A percentile compares a stretch with the other conserved stretches of the same genome.
Conservation (phyloP, 352 stramenopile species). For the Plasmopara viticola region DNA sequence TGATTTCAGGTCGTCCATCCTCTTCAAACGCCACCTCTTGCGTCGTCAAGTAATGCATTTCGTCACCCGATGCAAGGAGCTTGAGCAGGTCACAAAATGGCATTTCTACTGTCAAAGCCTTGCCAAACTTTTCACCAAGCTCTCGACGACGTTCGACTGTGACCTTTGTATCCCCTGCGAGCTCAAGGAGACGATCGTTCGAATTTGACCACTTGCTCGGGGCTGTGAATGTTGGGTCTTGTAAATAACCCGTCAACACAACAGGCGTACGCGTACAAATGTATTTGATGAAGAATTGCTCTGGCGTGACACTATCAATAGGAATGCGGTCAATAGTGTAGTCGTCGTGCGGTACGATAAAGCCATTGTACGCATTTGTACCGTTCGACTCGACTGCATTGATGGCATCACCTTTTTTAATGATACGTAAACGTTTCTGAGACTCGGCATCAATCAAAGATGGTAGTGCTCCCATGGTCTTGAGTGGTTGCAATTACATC, state of each 20-base stretch:
- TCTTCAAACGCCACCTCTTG: constrained; percentile 82
- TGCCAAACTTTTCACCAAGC: constrained; percentile 71
- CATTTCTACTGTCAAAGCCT: constrained; percentile 83
- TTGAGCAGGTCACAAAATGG: constrained; percentile 68
- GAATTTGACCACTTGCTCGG: constrained; percentile 56
- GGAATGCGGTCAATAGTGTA: constrained; percentile 49
- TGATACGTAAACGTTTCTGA: constrained; percentile 41
- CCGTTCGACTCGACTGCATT: constrained; percentile 14
- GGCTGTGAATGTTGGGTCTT: constrained; percentile 44
- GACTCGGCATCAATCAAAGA: constrained; percentile 6
- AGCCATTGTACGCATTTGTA: constrained; percentile 63
- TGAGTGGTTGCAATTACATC: no score
- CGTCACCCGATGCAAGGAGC: constrained; percentile 58
- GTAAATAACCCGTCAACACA: constrained; percentile 60
- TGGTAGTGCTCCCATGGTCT: no score
- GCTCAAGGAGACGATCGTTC: constrained; percentile 58
- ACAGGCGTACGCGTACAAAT: constrained; percentile 76
- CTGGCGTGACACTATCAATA: constrained; percentile 42
- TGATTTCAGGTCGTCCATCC: constrained; percentile 73
- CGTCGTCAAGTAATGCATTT: constrained; percentile 86
- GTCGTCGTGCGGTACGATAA: constrained; percentile 32
- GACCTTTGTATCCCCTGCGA: constrained; percentile 56
- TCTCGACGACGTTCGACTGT: constrained; percentile 74
- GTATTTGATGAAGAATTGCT: constrained; percentile 75
- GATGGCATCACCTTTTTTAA: constrained; percentile 13